Evolutionary conservation across 257 asterid genomes (phyloP), one percentile per base, ranked within the genome.

Genomic region (Solanum ossicruentum): DNA sequence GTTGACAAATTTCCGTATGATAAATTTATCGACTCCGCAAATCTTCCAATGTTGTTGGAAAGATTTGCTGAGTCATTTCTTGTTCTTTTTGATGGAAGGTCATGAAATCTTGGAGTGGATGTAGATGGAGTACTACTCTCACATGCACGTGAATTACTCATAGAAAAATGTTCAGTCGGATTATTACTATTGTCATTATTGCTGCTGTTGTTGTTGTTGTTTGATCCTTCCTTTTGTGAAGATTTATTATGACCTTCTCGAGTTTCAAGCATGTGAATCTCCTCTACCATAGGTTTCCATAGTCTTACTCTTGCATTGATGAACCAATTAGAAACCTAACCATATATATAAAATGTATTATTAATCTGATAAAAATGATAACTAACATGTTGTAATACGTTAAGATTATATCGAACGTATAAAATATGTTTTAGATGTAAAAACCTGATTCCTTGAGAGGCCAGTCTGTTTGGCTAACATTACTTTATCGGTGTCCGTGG

Each of bases 251-350:
- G 94, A 83, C 85, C 70, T 67, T 95, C 95, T 10, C 92, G 90
- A 2, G 97, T 95, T 88, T 97, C 98, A 2, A 95, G 97, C 92
- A 82, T 91, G 93, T 95, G 98, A 80, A 96, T 94, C 87, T 96
- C 99, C 87, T 96, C 99, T 85, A 96, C 99, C 99, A 96, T 96
- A 55, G 99, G 99, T 93, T 96, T 96, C 99, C 99, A 96, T 0
- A 96, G 95, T 86, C 99, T 90, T 8, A 96, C 99, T 84, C 99
- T 88, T 11, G 99, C 98, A 13, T 96, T 96, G 87, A 96, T 96
- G 86, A 96, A 96, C 98, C 99, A 96, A 86, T 96, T 96, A 0
- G 99, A 96, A 63, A 96, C 99, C 99, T 97, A 86, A 60, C 1
- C 67, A 60, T 60, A 10, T 72, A 66, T 28, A 28, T 10, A 43